Percentiles rank a stretch among this genome's conserved stretches.
These are phyloP conservation scores for Aspergillus intermedius DNA, from an alignment of 2,329 filamentous ascomycete species.

Conservation along the genomic window DNA sequence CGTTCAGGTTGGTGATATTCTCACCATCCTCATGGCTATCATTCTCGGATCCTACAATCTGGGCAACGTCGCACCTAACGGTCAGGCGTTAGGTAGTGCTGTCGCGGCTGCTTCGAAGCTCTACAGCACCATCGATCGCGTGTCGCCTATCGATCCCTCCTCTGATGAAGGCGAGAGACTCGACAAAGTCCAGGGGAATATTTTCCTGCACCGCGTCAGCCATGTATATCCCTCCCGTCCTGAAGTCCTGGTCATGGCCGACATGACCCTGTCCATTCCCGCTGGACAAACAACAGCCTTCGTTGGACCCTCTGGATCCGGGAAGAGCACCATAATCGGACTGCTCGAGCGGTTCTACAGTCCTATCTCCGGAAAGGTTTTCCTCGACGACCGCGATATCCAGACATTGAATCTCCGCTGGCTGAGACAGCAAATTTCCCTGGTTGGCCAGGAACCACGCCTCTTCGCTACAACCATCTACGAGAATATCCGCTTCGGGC, in stretches of 20 bases:
- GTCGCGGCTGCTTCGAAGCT: conserved; percentile 85
- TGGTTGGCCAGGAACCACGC: conserved; percentile 89
- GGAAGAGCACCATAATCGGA: conserved; percentile 91
- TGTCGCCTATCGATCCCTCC: conserved; percentile 74
- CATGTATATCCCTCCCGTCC: conserved; percentile 93
- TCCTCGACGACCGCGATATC: conserved; percentile 77
- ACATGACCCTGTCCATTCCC: conserved; percentile 71
- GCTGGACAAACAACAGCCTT: conserved; percentile 92
- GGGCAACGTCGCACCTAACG: conserved; percentile 77
- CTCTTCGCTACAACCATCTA: conserved; percentile 86
- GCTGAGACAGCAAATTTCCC: conserved; percentile 83
- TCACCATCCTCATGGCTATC: conserved; percentile 83
- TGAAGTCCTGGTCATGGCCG: conserved; percentile 81
- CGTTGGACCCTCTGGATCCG: conserved; percentile 88
- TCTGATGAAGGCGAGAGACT: conserved; percentile 65
- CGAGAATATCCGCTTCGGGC: conserved; percentile 78
- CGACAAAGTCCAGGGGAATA: conserved; percentile 64
- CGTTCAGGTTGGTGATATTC: conserved; percentile 60
- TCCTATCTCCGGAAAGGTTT: conserved; percentile 70
- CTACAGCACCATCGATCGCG: conserved; percentile 83
- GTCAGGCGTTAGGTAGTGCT: conserved; percentile 77
- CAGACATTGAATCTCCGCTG: conserved; percentile 77
- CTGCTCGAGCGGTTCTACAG: conserved; percentile 95
- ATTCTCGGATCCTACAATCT: conserved; percentile 91
- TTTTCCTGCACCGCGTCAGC: conserved; percentile 75